These are phyloP conservation scores for Mycena haematopus DNA, from an alignment of 768 basidiomycete genomes.

Conservation along the genomic window DNA sequence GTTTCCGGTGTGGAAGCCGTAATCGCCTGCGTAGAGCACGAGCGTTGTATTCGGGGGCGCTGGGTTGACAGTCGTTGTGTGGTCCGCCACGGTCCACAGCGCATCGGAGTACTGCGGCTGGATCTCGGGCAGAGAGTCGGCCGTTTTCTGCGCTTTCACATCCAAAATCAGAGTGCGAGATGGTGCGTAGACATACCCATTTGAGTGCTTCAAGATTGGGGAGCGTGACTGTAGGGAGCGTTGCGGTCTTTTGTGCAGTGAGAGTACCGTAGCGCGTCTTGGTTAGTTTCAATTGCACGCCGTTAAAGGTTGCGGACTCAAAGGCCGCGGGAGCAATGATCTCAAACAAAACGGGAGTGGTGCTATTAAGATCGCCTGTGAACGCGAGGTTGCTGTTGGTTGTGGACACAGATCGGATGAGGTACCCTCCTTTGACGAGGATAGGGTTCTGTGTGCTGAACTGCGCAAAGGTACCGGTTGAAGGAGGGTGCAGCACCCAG, in stretches of 20 bases:
- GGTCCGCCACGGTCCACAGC: conserved; percentile 50
- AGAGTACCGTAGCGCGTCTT: conserved; percentile 52
- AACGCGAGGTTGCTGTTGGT: conserved; percentile 47
- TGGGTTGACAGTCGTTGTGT: conserved; percentile 50
- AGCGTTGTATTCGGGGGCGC: conserved; percentile 44
- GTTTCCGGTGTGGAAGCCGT: conserved; percentile 58
- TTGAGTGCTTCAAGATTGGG: conserved; percentile 42
- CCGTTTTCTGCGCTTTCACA: conserved; percentile 41
- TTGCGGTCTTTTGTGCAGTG: conserved; percentile 37
- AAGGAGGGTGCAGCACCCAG: conserved; percentile 55
- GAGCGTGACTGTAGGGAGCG: conserved; percentile 42
- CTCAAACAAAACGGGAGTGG: conserved; percentile 45
- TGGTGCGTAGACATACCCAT: conserved; percentile 40
- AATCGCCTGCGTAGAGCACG: conserved; percentile 55
- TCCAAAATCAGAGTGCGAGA: background rate
- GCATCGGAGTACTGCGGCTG: conserved; percentile 46
- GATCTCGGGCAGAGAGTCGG: conserved; percentile 52
- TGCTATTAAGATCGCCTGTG: conserved; percentile 51
- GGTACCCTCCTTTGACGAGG: conserved; percentile 56
- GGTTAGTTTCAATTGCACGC: conserved; percentile 37
- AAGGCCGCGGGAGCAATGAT: conserved; percentile 53
- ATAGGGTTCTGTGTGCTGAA: conserved; percentile 51
- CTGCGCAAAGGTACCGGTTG: conserved; percentile 42
- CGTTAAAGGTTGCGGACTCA: conserved; percentile 51
- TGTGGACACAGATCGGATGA: conserved; percentile 47